A percentile compares a stretch with the other conserved stretches of the same genome.
Conservation (phyloP, 148 eudicot genomes). For the Diospyros kaki region DNA sequence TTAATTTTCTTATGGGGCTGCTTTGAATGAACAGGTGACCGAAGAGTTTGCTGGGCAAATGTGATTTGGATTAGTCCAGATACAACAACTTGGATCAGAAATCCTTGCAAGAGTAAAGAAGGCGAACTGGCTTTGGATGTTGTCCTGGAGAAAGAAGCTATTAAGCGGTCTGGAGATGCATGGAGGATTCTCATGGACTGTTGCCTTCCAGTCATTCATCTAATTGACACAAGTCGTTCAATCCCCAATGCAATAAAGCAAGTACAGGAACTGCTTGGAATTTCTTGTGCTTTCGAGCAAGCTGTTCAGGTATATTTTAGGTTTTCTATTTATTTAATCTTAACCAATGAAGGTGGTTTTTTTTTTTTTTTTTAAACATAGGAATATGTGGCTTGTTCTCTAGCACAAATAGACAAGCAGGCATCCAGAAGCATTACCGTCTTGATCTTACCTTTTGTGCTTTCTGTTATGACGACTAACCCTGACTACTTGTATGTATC, state of each 20-base stretch:
- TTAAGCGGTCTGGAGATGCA: slow-evolving; percentile 80
- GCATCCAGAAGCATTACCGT: too few species aligned
- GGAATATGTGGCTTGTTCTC: not conserved
- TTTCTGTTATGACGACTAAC: not conserved
- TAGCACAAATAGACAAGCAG: not conserved
- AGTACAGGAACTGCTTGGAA: slow-evolving; percentile 84
- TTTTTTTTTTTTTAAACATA: too few species aligned
- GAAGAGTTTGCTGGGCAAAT: slow-evolving; percentile 62
- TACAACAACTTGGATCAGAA: slow-evolving; percentile 61
- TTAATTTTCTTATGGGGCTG: not conserved
- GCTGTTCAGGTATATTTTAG: slow-evolving; percentile 71
- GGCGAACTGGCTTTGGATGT: slow-evolving; percentile 89
- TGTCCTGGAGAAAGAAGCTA: slow-evolving; percentile 67
- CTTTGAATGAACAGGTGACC: slow-evolving; percentile 62
- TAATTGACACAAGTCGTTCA: slow-evolving; percentile 73
- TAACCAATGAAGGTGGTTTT: not conserved
- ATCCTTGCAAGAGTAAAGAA: slow-evolving; percentile 36
- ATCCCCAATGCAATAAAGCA: slow-evolving; percentile 90
- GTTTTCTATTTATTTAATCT: not conserved
- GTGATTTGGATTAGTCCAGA: slow-evolving; percentile 80
- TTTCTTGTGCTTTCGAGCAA: slow-evolving; percentile 90
- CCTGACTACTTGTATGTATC: not conserved
- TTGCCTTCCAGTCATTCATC: slow-evolving; percentile 75
- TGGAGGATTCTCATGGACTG: slow-evolving; percentile 90
- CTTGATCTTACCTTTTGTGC: not conserved